These are phyloP conservation scores for Colletotrichum cordylinicola DNA, from an alignment of 2,329 filamentous ascomycete genomes.

Conservation along the genomic window DNA sequence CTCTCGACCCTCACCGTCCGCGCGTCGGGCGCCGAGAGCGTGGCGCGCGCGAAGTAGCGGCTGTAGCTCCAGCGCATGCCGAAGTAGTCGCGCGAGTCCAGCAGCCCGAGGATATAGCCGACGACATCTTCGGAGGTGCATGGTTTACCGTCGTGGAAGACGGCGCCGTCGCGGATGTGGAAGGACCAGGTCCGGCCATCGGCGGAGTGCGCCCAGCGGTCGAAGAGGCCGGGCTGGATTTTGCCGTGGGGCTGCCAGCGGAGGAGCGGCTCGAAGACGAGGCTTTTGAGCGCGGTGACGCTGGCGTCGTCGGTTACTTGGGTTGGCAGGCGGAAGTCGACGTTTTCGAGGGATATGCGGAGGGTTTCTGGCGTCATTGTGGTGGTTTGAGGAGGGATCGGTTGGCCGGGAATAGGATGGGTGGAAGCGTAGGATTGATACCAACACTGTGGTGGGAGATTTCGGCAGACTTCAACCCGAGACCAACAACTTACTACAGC, in stretches of 20 bases:
- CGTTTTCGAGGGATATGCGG: not conserved
- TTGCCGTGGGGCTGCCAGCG: not conserved
- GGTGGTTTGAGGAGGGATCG: not conserved
- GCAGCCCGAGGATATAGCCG: not conserved
- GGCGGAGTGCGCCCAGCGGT: not conserved
- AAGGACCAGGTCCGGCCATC: not conserved
- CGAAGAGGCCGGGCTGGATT: not conserved
- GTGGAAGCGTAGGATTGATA: accelerated
- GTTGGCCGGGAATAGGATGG: not conserved
- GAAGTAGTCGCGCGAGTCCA: constrained; percentile 12
- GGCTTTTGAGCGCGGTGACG: constrained; percentile 4
- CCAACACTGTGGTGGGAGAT: not conserved
- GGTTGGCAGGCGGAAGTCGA: constrained; percentile 10
- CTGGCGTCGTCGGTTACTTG: constrained; percentile 10
- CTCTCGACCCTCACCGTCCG: not conserved
- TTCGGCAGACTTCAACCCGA: not conserved
- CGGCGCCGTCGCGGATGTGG: not conserved
- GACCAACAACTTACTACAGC: not conserved
- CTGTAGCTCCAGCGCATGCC: constrained; percentile 16
- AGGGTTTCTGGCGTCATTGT: constrained; percentile 5
- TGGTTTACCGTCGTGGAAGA: not conserved
- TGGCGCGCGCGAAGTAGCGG: not conserved
- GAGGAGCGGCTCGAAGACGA: constrained; percentile 12
- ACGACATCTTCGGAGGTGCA: not conserved
- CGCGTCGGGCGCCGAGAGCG: not conserved